Percentiles rank a stretch among this genome's conserved stretches.
Evolutionary conservation across 1,139 yeast genomes (phyloP).

Genomic region (Yamadazyma spencermartinsiae): DNA sequence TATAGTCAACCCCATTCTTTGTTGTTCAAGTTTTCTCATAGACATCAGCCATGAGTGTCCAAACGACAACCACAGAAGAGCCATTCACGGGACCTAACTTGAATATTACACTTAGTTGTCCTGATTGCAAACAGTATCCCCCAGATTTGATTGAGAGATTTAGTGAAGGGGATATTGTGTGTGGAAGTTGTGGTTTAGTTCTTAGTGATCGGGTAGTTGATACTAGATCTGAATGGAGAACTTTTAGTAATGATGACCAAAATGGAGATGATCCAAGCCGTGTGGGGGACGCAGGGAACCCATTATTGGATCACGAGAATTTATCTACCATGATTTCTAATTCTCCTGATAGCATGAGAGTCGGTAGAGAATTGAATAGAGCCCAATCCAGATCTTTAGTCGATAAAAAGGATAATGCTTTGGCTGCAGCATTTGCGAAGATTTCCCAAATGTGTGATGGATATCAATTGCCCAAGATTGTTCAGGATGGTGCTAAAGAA

Average conservation of each 20-base stretch:
- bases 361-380: constrained; percentile 84
- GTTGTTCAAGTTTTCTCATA: constrained; percentile 3
- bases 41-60: constrained; percentile 17
- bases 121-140: constrained; percentile 93
- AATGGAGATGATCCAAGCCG: constrained; percentile 98
- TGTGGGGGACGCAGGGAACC: constrained; percentile 99
- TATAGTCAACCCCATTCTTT: neutral
- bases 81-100: constrained; percentile 65
- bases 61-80: constrained; percentile 23
- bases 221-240: constrained; percentile 98
- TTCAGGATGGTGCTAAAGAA: constrained; percentile 96
- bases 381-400: constrained; percentile 85
- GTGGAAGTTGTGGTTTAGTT: constrained; percentile 95
- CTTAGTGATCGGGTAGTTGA: constrained; percentile 91
- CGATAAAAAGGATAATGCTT: constrained; percentile 83
- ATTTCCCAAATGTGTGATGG: constrained; percentile 98
- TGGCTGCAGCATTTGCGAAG: constrained; percentile 86
- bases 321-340: constrained; percentile 90
- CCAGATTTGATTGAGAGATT: constrained; percentile 95
- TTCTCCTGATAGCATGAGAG: constrained; percentile 72
- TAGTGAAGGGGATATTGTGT: constrained; percentile 96
- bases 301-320: constrained; percentile 87
- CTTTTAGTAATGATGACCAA: constrained; percentile 94
- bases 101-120: constrained; percentile 88
- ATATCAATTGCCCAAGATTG: constrained; percentile 89